phyloP scores from a whole-genome alignment of 2,329 filamentous ascomycete species.

The Claviceps digitariae region DNA sequence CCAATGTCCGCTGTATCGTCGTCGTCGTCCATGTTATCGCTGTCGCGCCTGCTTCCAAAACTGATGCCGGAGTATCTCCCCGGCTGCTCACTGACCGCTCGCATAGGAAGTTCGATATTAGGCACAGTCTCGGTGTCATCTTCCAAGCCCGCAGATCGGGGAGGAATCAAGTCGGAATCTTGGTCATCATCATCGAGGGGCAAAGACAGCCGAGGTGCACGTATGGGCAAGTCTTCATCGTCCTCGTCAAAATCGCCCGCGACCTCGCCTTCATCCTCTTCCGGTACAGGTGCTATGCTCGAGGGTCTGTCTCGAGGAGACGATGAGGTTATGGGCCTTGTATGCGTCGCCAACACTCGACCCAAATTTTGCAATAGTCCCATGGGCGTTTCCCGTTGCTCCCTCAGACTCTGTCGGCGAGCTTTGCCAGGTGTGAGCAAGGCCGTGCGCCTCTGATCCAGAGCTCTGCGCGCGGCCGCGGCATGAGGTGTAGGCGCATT shows the following conservation, averaged over 20 bases:
- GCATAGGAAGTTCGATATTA: slow-evolving; percentile 46
- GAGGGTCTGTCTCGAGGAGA: slow-evolving; percentile 23
- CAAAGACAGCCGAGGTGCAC: slow-evolving; percentile 41
- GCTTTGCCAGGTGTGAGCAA: slow-evolving; percentile 47
- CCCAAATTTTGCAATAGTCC: slow-evolving; percentile 41
- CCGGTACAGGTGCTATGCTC: slow-evolving; percentile 15
- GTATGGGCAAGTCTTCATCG: slow-evolving; percentile 35
- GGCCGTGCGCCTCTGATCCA: slow-evolving; percentile 44
- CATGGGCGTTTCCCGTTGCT: slow-evolving; percentile 42
- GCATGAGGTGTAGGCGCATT: slow-evolving; percentile 45
- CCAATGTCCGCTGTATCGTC: slow-evolving; percentile 25
- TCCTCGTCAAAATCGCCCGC: background rate
- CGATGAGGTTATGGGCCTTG: slow-evolving; percentile 30
- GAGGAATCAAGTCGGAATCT: slow-evolving; percentile 36
- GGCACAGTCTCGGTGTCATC: slow-evolving; percentile 45
- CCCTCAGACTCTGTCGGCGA: slow-evolving; percentile 42
- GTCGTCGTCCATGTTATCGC: slow-evolving; percentile 32
- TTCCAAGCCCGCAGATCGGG: slow-evolving; percentile 39
- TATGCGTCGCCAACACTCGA: slow-evolving; percentile 36
- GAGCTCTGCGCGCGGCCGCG: slow-evolving; percentile 43
- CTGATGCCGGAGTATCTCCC: slow-evolving; percentile 37
- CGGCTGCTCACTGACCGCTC: slow-evolving; percentile 33
- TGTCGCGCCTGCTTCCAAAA: slow-evolving; percentile 38
- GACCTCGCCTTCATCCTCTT: slow-evolving; percentile 25
- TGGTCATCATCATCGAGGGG: slow-evolving; percentile 36